Evolutionary conservation across 176 grass and related monocot species (phyloP).

Genomic region (Chloris gayana): DNA sequence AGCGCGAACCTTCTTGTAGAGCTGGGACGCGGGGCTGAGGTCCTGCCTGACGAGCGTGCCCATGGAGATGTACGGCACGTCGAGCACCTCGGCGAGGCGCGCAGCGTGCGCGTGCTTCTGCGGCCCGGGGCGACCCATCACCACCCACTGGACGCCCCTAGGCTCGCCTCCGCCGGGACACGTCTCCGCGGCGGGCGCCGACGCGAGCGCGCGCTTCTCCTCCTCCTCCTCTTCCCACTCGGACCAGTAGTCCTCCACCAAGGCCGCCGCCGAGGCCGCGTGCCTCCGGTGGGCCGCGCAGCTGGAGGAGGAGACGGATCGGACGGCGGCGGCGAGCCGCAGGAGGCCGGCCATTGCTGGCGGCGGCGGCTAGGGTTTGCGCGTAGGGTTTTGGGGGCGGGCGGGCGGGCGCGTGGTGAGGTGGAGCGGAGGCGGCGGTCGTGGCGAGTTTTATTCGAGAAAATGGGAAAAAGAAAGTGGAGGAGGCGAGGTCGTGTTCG

Average conservation of each 20-base stretch:
- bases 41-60: slow-evolving; percentile 85
- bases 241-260: slow-evolving; percentile 73
- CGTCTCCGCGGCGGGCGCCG: slow-evolving; percentile 19
- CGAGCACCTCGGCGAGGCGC: slow-evolving; percentile 80
- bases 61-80: slow-evolving; percentile 91
- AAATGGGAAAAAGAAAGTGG: slow-evolving; percentile 6
- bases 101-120: slow-evolving; percentile 89
- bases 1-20: slow-evolving; percentile 70
- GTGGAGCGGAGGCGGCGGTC: neutral
- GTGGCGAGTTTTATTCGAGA: slow-evolving; percentile 21
- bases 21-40: slow-evolving; percentile 59
- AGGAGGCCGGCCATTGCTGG: slow-evolving; percentile 64
- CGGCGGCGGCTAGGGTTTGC: slow-evolving; percentile 51
- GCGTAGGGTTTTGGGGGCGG: slow-evolving; percentile 48
- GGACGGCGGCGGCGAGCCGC: slow-evolving; percentile 38
- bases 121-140: slow-evolving; percentile 80
- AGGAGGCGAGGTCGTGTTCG: neutral
- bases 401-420: neutral
- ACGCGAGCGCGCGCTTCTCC: slow-evolving; percentile 14
- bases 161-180: slow-evolving; percentile 26
- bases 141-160: slow-evolving; percentile 79
- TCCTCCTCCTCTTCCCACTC: slow-evolving; percentile 69
- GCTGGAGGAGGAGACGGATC: slow-evolving; percentile 31
- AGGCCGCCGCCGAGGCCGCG: slow-evolving; percentile 49
- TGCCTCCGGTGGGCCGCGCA: slow-evolving; percentile 34